Conservation (phyloP, 2,329 filamentous ascomycete genomes). For the Epichloe glyceriae region DNA sequence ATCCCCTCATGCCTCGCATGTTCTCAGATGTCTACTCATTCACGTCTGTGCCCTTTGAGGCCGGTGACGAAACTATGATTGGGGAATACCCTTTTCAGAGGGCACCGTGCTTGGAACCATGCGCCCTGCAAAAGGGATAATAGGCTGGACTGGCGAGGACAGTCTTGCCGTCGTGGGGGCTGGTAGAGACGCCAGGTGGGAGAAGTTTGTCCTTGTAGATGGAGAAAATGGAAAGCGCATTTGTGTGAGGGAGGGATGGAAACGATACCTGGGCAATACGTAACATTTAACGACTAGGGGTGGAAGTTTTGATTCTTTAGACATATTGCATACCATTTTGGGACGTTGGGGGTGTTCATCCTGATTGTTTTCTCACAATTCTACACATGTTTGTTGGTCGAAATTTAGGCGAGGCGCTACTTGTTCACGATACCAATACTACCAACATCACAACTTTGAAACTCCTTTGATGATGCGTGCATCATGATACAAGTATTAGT, state of each 20-base stretch:
- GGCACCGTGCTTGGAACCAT: conserved; percentile 35
- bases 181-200: conserved; percentile 72
- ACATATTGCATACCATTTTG: neutral
- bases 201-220: conserved; percentile 66
- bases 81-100: conserved; percentile 31
- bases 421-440: neutral
- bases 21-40: conserved; percentile 89
- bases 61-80: conserved; percentile 56
- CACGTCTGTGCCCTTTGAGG: conserved; percentile 66
- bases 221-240: conserved; percentile 54
- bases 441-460: neutral
- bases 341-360: neutral
- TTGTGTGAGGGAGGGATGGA: conserved; percentile 67
- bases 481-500: conserved; percentile 5
- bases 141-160: conserved; percentile 71
- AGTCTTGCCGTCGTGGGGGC: conserved; percentile 67
- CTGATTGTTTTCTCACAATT: neutral
- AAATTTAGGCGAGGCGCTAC: neutral
- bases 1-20: conserved; percentile 75
- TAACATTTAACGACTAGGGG: conserved; percentile 8
- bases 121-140: conserved; percentile 63
- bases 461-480: neutral
- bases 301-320: neutral
- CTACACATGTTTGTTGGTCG: neutral
- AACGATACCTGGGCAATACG: conserved; percentile 50